Base-by-base conservation (phyloP, 345 rosid genomes). In the Lepidium didymum region DNA sequence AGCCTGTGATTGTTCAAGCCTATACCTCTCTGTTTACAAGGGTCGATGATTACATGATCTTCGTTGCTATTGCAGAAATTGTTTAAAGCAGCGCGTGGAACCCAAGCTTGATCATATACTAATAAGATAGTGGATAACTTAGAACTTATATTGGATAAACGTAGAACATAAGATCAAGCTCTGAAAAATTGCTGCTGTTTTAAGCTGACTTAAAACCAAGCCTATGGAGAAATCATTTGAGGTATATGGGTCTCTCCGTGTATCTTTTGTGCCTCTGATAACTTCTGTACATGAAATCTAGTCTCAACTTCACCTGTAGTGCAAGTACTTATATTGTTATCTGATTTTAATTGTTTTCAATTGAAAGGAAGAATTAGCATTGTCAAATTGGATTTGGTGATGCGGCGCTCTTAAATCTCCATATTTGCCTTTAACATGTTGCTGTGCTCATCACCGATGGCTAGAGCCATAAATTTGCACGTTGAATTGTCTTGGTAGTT, bases 81-180 rank as follows among this genome's bases (percentile, higher is more conserved):
- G 59, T 53, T 87, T 63, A 83, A 68, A 80, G 79, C 81, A 73
- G 79, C 56, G 3, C 74, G 81, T 60, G 76, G 71, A 73, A 55
- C 77, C 1, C 35, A 60, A 54, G 73, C 56, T 59, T 67, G 67
- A 74, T 49, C 41, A 59, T 57, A 49, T 38, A 14, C 21, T 37
- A 50, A 10, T 49, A 57, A 21, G 72, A 73, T 15, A 38, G 0
- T 27, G 31, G 31, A 14, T 25, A 21, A 11, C 38, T 27, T 21
- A 13, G 14, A 65, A 23, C 61, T 31, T 57, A 31, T 47, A 40
- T 64, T 64, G 59, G 67, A 66, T 58, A 56, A 42, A 62, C 33
- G 41, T 16, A 59, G 56, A 73, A 59, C 10, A 35, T 67, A 61
- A 52, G 62, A 65, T 35, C 27, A 73, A 50, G 25, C 50, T 41